Evolutionary conservation across 352 stramenopile genomes (phyloP), one percentile per base, ranked within the genome.

Genomic region (Pythium pyrilobum): DNA sequence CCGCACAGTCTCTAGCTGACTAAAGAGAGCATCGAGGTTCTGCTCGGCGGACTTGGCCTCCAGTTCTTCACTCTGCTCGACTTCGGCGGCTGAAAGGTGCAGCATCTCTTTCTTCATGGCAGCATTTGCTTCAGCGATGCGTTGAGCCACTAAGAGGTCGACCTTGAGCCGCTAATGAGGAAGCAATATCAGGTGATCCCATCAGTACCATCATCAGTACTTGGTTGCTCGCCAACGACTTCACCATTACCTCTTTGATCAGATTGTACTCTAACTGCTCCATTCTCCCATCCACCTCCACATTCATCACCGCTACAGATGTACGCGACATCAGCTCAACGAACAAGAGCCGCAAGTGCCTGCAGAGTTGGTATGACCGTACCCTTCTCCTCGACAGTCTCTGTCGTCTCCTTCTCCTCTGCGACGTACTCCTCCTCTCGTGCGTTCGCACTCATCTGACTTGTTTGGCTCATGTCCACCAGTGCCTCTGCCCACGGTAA

Each of bases 161-260:
- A 92, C 81, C 50, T 89, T 89, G 13, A 89, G 69, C 6, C 79
- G 66, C 81, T 92, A 20, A 3, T n/a, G n/a, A 21, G 21, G 33
- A 28, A 33, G 37, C 28, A 31, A 45, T 13, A 29, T 31, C 20
- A 29, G 1, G n/a, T n/a, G n/a, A n/a, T n/a, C n/a, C n/a, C n/a
- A n/a, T n/a, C n/a, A n/a, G n/a, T n/a, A n/a, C n/a, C n/a, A n/a
- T n/a, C n/a, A n/a, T n/a, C n/a, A n/a, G n/a, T n/a, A n/a, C n/a
- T n/a, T n/a, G n/a, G n/a, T n/a, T n/a, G n/a, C n/a, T n/a, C n/a
- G n/a, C n/a, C n/a, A n/a, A n/a, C n/a, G n/a, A n/a, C n/a, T n/a
- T n/a, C n/a, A n/a, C n/a, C n/a, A n/a, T n/a, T n/a, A 87, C 81
- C 67, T 91, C 77, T 75, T 66, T 67, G 28, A 86, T 82, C 7